Percentiles rank a stretch among this genome's conserved stretches.
Evolutionary conservation across 352 stramenopile species (phyloP).

Genomic region (Globisporangium barbulae): DNA sequence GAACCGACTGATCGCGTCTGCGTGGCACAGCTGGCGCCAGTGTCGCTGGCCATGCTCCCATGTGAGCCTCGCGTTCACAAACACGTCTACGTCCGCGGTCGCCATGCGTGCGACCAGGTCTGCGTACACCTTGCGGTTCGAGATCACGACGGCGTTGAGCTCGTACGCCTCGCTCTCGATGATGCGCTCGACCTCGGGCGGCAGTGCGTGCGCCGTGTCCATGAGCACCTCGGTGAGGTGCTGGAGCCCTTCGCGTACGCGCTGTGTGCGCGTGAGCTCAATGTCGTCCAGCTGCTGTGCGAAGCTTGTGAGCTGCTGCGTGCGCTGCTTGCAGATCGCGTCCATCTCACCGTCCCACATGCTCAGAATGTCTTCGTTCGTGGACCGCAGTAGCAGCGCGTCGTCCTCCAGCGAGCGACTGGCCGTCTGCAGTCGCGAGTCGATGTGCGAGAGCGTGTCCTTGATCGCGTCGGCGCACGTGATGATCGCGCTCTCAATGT

Average conservation of each 20-base stretch:
- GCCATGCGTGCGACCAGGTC: conserved; percentile 65
- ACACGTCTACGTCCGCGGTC: conserved; percentile 64
- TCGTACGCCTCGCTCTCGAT: conserved; percentile 74
- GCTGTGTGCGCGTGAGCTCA: conserved; percentile 42
- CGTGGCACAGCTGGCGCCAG: conserved; percentile 79
- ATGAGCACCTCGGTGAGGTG: conserved; percentile 53
- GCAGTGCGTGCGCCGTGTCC: conserved; percentile 59
- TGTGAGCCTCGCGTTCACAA: conserved; percentile 42
- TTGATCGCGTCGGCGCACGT: conserved; percentile 54
- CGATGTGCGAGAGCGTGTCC: conserved; percentile 37
- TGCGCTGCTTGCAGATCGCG: conserved; percentile 40
- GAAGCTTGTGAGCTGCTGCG: conserved; percentile 37
- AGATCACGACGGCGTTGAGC: conserved; percentile 80
- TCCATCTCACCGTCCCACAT: conserved; percentile 42
- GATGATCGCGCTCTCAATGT: conserved; percentile 57
- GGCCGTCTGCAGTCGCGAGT: conserved; percentile 24
- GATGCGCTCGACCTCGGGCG: conserved; percentile 66
- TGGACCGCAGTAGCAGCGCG: conserved; percentile 32
- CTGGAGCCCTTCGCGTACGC: conserved; percentile 37
- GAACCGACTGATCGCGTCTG: conserved; percentile 67
- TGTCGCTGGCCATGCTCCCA: conserved; percentile 60
- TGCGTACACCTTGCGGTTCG: conserved; percentile 72
- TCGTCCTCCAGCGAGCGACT: conserved; percentile 28
- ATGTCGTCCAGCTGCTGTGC: conserved; percentile 43
- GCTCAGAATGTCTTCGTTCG: conserved; percentile 30